These are phyloP conservation scores for Colletotrichum sp. DNA, from an alignment of 2,329 filamentous ascomycete genomes.

Conservation along the genomic window DNA sequence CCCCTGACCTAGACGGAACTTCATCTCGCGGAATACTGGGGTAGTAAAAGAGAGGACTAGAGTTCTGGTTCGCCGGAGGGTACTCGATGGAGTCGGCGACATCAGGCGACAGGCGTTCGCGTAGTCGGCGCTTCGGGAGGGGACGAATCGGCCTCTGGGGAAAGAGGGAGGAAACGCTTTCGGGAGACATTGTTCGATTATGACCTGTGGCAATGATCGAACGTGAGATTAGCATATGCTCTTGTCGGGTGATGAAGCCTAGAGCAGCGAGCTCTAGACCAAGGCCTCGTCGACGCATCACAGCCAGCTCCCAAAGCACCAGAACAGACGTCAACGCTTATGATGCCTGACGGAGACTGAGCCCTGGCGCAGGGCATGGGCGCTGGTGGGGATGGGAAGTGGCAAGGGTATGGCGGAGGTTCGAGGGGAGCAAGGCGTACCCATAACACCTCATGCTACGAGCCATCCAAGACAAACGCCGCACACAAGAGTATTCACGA, in stretches of 20 bases:
- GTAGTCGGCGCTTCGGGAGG: conserved; percentile 85
- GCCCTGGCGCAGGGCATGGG: background rate
- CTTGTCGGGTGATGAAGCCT: background rate
- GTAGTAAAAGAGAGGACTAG: conserved; percentile 78
- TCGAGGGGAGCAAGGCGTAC: conserved; percentile 37
- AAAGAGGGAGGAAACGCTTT: conserved; percentile 81
- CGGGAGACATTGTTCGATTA: conserved; percentile 66
- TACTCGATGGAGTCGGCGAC: conserved; percentile 83
- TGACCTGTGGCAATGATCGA: conserved; percentile 39
- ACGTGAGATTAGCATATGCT: background rate
- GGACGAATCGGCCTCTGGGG: conserved; percentile 93
- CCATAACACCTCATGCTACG: conserved; percentile 43
- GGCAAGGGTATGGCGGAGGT: conserved; percentile 33
- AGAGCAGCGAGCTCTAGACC: background rate
- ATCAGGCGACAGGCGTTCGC: conserved; percentile 85
- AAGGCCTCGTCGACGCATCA: background rate
- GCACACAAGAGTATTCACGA: conserved; percentile 2
- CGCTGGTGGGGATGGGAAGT: background rate
- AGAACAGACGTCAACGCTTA: background rate
- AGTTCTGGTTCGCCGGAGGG: conserved; percentile 74
- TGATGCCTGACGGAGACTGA: background rate
- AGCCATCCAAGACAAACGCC: conserved; percentile 10
- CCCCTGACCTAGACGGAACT: conserved; percentile 30
- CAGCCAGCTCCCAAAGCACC: background rate
- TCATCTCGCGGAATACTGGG: conserved; percentile 38